Evolutionary conservation across 805 yeast species (phyloP).

Genomic region (Komagataella pseudopastoris): DNA sequence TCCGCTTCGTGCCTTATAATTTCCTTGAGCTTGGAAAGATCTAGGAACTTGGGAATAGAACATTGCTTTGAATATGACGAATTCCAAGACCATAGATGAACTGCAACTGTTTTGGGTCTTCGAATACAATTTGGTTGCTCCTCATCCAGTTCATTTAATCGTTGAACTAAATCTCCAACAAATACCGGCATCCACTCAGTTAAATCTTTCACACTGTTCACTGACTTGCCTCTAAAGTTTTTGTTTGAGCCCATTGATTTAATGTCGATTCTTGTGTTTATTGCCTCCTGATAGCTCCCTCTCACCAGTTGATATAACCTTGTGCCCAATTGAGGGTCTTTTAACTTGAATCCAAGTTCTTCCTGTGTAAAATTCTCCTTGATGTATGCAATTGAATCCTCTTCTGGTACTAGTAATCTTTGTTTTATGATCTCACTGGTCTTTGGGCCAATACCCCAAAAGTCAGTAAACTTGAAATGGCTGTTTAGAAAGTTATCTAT

Average conservation of each 20-base stretch:
- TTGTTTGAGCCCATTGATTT: conserved; percentile 87
- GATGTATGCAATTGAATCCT: conserved; percentile 32
- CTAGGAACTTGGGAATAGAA: conserved; percentile 20
- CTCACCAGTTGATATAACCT: conserved; percentile 48
- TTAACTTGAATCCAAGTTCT: conserved; percentile 19
- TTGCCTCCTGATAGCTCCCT: conserved; percentile 43
- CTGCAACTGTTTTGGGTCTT: conserved; percentile 42
- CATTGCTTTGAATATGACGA: conserved; percentile 26
- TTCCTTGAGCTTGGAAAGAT: conserved; percentile 22
- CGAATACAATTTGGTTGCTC: conserved; percentile 28
- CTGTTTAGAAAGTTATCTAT: conserved; percentile 40
- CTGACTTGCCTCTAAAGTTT: conserved; percentile 49
- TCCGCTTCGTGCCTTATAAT: conserved; percentile 10
- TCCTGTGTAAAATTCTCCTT: conserved; percentile 30
- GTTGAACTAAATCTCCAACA: conserved; percentile 59
- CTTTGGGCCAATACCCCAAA: conserved; percentile 90
- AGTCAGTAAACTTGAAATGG: conserved; percentile 48
- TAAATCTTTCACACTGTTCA: conserved; percentile 41
- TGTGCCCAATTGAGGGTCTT: conserved; percentile 34
- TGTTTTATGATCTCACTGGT: conserved; percentile 47
- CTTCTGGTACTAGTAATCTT: conserved; percentile 37
- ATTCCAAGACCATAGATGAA: conserved; percentile 19
- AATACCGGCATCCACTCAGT: conserved; percentile 73
- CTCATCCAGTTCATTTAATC: conserved; percentile 65
- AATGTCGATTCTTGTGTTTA: conserved; percentile 44